Evolutionary conservation across 1,139 yeast genomes (phyloP), one percentile per base, ranked within the genome.

Genomic region (Geotrichum restrictum): DNA sequence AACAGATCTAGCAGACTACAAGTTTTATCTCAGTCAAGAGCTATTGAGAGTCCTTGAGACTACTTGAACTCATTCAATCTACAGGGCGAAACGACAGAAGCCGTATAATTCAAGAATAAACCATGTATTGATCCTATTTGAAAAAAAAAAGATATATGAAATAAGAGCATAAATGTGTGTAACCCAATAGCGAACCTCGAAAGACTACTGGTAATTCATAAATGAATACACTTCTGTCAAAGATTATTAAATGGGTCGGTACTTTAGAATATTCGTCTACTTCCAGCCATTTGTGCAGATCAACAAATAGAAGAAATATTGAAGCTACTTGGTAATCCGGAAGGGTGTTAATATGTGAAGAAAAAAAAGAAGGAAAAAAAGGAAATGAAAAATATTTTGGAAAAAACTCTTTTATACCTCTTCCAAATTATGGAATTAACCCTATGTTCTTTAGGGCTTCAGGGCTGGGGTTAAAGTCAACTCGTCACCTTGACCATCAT

Each of bases 231-330:
- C 32, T 18, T 44, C 41, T 39, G 41, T 45, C 44, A 36, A 53
- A 33, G 55, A 52, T 53, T 49, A 56, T 54, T 59, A 57, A 61
- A 58, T 56, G 58, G 62, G 62, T 57, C 41, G 38, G 24, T 39
- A 14, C n/a, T 27, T n/a, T n/a, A n/a, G 14, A 18, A 6, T 3
- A 13, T 64, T 54, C 34, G 33, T 66, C 70, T 66, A 57, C 68
- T 64, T 65, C 63, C 66, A 62, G 68, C 69, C 69, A 66, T 65
- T 65, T 65, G 52, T 60, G 68, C 67, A 56, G 56, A 43, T 55
- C 45, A 55, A 55, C 59, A 43, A 59, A 62, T 59, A 52, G 53
- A 60, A 38, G 62, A 40, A 51, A 38, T 45, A 52, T 60, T 59
- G 59, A 48, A 57, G 59, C 52, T 59, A 62, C 66, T 61, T 63